Evolutionary conservation across 2,329 filamentous ascomycete species (phyloP).

Genomic region (Arthrobotrys sphaeroides): DNA sequence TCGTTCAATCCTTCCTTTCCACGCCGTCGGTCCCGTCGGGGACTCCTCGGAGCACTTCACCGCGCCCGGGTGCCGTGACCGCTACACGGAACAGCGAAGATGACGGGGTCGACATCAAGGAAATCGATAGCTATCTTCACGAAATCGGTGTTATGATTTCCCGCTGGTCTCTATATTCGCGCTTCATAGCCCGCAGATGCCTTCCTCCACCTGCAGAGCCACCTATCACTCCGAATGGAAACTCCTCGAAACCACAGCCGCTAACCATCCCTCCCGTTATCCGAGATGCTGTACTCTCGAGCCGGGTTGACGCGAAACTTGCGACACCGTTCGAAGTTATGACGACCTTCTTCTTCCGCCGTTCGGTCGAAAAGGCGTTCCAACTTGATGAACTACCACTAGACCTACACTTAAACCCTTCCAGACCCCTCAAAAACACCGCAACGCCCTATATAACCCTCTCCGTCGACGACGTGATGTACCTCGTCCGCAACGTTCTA

Average conservation of each 20-base stretch:
- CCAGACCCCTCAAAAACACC: constrained; percentile 68
- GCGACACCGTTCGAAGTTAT: constrained; percentile 85
- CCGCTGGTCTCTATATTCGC: constrained; percentile 89
- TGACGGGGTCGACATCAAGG: constrained; percentile 94
- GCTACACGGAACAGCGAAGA: constrained; percentile 77
- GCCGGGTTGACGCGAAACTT: constrained; percentile 79
- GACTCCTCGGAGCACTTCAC: constrained; percentile 77
- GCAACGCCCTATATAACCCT: constrained; percentile 91
- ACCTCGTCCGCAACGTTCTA: constrained; percentile 92
- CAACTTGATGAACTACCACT: constrained; percentile 89
- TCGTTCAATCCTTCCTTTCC: constrained; percentile 91
- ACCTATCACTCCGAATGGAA: background rate
- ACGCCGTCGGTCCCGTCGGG: constrained; percentile 68
- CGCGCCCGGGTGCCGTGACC: constrained; percentile 69
- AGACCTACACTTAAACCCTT: constrained; percentile 69
- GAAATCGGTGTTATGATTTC: constrained; percentile 93
- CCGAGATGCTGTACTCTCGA: constrained; percentile 78
- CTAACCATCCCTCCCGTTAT: constrained; percentile 78
- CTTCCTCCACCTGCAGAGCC: constrained; percentile 66
- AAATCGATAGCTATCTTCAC: constrained; percentile 84
- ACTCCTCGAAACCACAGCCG: constrained; percentile 59
- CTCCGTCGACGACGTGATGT: constrained; percentile 98
- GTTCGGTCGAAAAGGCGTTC: constrained; percentile 96
- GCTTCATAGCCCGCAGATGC: constrained; percentile 88
- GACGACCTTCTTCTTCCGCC: constrained; percentile 95